Evolutionary conservation across 2,329 filamentous ascomycete genomes (phyloP), one percentile per base, ranked within the genome.

Genomic region (Sporothrix globosa): DNA sequence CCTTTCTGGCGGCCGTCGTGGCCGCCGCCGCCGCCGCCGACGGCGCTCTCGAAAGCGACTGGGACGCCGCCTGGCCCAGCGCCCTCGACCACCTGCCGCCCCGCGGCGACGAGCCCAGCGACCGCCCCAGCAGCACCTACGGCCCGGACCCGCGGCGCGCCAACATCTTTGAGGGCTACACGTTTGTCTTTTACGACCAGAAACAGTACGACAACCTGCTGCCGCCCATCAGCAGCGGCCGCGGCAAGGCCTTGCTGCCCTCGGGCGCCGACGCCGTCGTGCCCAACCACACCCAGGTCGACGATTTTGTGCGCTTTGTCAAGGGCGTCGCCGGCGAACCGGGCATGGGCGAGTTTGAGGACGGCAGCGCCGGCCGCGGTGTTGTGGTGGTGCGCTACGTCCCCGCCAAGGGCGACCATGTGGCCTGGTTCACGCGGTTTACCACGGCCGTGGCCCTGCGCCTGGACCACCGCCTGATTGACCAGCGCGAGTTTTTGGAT

Each of bases 401-500:
- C 27, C 85, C 89, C 11, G 84, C 83, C 56, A 86, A 89, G 75
- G 82, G 84, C 13, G 80, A 84, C 41, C 76, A 84, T 52, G 76
- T 83, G 69, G 82, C 86, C 11, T 97, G 92, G 92, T 92, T 88
- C 72, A 83, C 86, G 19, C 82, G 88, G 1, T 90, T 97, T 74
- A 86, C 90, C 74, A 89, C 85, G 5, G 82, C 88, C 9, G 87
- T 96, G 19, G 91, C 93, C 2, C 78, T 90, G 24, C 84, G 88
- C 60, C 85, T 96, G 14, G 90, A 93, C 72, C 93, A 97, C 77
- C 88, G 93, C 4, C 89, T 93, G 2, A 90, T 97, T 68, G 89
- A 95, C 75, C 93, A 97, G 77, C 93, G 91, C 71, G 94, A 97
- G 75, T 97, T 99, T 73, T 84, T 99, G 2, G 93, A 97, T 78